phyloP scores from a whole-genome alignment of 2,329 filamentous ascomycete species.

The Gaeumannomyces sp. region DNA sequence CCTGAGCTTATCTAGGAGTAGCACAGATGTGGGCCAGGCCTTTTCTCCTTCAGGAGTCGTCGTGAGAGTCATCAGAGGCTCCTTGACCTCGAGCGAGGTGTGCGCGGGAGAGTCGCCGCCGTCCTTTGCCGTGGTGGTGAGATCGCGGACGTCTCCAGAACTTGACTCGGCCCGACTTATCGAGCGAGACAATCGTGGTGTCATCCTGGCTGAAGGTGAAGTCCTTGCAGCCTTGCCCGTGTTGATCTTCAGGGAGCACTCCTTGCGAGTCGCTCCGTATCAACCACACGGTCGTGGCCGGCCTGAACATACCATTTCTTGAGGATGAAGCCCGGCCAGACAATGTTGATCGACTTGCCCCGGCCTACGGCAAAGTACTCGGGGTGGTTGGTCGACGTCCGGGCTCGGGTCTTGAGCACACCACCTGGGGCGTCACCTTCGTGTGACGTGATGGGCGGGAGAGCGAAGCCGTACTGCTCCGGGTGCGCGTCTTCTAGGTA shows the following conservation, averaged over 20 bases:
- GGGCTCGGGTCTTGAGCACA: conserved; percentile 90
- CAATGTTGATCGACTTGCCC: conserved; percentile 91
- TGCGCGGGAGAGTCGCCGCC: conserved; percentile 45
- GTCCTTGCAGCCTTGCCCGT: conserved; percentile 97
- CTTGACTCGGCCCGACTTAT: conserved; percentile 93
- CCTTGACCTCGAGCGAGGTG: conserved; percentile 68
- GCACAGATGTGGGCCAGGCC: conserved; percentile 92
- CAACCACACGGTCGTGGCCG: conserved; percentile 62
- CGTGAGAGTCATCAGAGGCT: conserved; percentile 78
- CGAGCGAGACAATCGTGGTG: conserved; percentile 85
- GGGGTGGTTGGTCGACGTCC: conserved; percentile 80
- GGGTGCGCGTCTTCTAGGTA: conserved; percentile 70
- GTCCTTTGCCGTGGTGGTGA: conserved; percentile 52
- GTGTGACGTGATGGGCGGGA: conserved; percentile 77
- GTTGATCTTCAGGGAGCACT: conserved; percentile 87
- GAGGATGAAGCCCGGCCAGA: conserved; percentile 62
- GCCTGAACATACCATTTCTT: conserved; percentile 57
- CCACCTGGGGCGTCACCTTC: conserved; percentile 90
- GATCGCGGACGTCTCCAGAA: conserved; percentile 94
- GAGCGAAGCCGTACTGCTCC: conserved; percentile 79
- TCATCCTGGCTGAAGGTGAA: conserved; percentile 98
- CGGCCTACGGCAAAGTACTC: conserved; percentile 94
- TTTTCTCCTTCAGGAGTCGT: conserved; percentile 87
- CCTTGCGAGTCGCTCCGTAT: conserved; percentile 79
- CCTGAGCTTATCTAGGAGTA: conserved; percentile 92